Percentiles rank a stretch among this genome's conserved stretches.
Conservation (phyloP, 116 monocot species). For the Papilionanthe hybrid region DNA sequence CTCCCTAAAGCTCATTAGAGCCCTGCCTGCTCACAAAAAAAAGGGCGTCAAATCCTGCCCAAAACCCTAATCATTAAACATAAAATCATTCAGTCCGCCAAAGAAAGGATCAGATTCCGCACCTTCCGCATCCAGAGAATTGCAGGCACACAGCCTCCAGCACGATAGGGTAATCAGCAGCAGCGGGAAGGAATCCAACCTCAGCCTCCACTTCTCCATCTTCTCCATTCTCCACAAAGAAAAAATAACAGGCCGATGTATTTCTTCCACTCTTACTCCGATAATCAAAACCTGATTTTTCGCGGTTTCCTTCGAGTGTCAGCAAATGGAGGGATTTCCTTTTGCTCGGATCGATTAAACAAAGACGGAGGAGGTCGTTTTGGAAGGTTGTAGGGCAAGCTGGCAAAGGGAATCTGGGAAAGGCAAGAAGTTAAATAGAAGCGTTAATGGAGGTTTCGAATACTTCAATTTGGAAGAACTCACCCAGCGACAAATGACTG, state of each 20-base stretch:
- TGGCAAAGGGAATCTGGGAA: background rate
- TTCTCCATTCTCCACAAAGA: background rate
- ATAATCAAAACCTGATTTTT: background rate
- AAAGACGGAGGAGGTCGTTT: background rate
- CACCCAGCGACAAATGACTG: background rate
- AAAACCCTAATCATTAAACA: background rate
- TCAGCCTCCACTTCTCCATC: constrained; percentile 11
- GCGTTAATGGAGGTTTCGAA: background rate
- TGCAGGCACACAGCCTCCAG: constrained; percentile 8
- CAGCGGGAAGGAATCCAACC: constrained; percentile 12
- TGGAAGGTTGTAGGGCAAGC: background rate
- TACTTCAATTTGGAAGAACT: too few relatives aligned
- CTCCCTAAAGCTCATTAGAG: constrained; percentile 28
- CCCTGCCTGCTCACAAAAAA: constrained; percentile 23
- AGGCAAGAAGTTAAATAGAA: background rate
- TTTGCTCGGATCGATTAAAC: background rate
- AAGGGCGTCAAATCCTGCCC: background rate
- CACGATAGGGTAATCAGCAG: constrained; percentile 11
- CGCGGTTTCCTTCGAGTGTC: background rate
- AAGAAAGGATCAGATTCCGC: background rate
- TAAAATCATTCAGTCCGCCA: background rate
- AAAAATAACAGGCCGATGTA: background rate
- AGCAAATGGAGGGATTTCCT: background rate
- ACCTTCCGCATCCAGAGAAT: constrained; percentile 27
- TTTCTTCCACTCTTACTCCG: background rate